These are phyloP conservation scores for Dactylorhiza incarnata DNA, from an alignment of 106 monocot species.

Conservation along the genomic window DNA sequence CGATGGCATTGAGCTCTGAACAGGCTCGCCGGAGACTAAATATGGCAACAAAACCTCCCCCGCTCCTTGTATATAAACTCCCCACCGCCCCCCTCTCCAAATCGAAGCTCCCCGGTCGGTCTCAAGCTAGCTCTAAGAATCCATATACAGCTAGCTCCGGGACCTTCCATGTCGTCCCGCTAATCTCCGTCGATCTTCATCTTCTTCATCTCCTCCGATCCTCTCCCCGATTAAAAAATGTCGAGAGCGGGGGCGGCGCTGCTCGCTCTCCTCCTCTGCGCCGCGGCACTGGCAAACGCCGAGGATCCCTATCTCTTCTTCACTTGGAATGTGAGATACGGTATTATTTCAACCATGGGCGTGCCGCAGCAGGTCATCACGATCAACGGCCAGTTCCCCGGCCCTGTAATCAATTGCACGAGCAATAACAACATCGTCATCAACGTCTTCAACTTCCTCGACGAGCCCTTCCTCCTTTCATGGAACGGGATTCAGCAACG, in stretches of 20 bases:
- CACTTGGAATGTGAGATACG: conserved; percentile 62
- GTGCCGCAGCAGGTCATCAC: conserved; percentile 50
- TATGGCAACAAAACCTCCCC: too few species aligned
- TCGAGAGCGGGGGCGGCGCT: not conserved
- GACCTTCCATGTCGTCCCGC: too few species aligned
- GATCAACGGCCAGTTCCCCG: conserved; percentile 67
- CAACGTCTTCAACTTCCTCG: conserved; percentile 75
- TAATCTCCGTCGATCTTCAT: too few species aligned
- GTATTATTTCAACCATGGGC: conserved; percentile 33
- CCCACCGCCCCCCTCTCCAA: too few species aligned
- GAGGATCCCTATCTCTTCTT: conserved; percentile 70
- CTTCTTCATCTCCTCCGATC: too few species aligned
- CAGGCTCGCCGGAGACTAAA: too few species aligned
- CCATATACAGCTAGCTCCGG: too few species aligned
- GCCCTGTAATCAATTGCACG: conserved; percentile 76
- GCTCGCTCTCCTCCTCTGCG: conserved; percentile 8
- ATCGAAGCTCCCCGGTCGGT: too few species aligned
- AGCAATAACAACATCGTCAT: conserved; percentile 81
- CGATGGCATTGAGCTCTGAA: too few species aligned
- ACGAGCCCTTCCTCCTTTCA: conserved; percentile 50
- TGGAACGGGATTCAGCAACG: conserved; percentile 80
- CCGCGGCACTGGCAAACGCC: conserved; percentile 1
- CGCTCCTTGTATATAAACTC: too few species aligned
- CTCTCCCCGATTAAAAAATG: too few species aligned
- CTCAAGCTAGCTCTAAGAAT: too few species aligned